Conservation (phyloP, 2,329 filamentous ascomycete species). For the Apiospora koreana region DNA sequence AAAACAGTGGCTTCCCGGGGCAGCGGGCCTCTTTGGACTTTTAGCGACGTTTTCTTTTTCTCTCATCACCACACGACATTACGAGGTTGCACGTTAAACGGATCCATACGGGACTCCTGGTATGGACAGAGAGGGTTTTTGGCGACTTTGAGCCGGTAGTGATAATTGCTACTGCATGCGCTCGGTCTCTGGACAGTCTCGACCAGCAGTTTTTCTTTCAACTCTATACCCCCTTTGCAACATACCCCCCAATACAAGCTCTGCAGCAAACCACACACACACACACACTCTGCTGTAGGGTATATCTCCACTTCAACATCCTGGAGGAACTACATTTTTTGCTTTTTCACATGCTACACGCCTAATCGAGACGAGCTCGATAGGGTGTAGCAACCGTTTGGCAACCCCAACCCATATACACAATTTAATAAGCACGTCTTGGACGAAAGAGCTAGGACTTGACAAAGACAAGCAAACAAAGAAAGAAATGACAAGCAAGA, state of each 20-base stretch:
- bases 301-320: conserved; percentile 19
- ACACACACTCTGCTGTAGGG: conserved; percentile 17
- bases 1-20: conserved; percentile 20
- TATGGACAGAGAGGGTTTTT: conserved; percentile 18
- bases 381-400: not conserved
- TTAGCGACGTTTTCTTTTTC: conserved; percentile 25
- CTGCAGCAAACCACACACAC: not conserved
- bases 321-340: conserved; percentile 8
- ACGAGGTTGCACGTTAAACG: conserved; percentile 21
- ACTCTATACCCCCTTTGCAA: conserved; percentile 18
- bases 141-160: conserved; percentile 27
- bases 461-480: conserved; percentile 2
- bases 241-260: conserved; percentile 5
- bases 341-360: not conserved
- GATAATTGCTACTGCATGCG: conserved; percentile 21
- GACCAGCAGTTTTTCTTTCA: conserved; percentile 14
- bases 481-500: not conserved
- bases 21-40: conserved; percentile 23
- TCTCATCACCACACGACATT: conserved; percentile 24
- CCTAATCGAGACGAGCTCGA: not conserved
- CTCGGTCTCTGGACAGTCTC: conserved; percentile 24
- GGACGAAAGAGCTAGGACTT: not conserved
- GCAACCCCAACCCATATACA: conserved; percentile 9
- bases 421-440: conserved; percentile 9
- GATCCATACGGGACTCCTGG: conserved; percentile 14